These are phyloP conservation scores for Emmonsiellopsis sp. DNA, from an alignment of 2,329 filamentous ascomycete genomes.

Conservation along the genomic window DNA sequence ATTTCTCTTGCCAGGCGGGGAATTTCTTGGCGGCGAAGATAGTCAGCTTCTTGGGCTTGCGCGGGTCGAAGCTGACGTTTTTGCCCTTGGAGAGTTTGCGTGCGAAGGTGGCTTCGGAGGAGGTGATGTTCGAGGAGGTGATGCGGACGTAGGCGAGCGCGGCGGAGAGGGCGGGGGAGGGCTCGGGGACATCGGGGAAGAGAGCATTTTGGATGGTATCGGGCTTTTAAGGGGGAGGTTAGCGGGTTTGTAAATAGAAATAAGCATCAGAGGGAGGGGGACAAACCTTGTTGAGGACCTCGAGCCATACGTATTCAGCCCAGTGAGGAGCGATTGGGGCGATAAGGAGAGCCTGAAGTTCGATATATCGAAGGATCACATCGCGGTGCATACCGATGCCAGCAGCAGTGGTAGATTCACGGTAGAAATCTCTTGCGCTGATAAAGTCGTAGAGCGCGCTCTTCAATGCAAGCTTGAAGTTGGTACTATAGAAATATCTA, in stretches of 20 bases:
- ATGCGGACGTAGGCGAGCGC: conserved; percentile 72
- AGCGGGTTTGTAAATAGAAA: conserved; percentile 1
- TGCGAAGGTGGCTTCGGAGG: conserved; percentile 62
- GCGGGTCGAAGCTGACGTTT: conserved; percentile 72
- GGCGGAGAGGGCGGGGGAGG: conserved; percentile 60
- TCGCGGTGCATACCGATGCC: conserved; percentile 81
- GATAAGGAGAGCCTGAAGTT: conserved; percentile 75
- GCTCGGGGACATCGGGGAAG: conserved; percentile 60
- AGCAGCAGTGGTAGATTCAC: conserved; percentile 66
- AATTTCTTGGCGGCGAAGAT: conserved; percentile 73
- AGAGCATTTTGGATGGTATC: conserved; percentile 68
- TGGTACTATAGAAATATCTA: conserved; percentile 40
- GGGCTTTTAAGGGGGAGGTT: conserved; percentile 31
- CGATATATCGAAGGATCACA: conserved; percentile 68
- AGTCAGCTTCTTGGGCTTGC: conserved; percentile 82
- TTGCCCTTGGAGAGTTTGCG: conserved; percentile 95
- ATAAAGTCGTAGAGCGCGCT: conserved; percentile 82
- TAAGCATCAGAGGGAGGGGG: not conserved
- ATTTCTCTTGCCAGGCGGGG: conserved; percentile 86
- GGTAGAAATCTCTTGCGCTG: conserved; percentile 81
- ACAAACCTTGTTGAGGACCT: conserved; percentile 63
- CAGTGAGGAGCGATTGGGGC: conserved; percentile 85
- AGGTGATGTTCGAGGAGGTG: conserved; percentile 69
- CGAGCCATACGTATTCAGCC: conserved; percentile 88
- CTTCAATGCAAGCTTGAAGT: conserved; percentile 82